phyloP scores from a whole-genome alignment of 768 basidiomycete genomes.

The Myochromella boudieri region DNA sequence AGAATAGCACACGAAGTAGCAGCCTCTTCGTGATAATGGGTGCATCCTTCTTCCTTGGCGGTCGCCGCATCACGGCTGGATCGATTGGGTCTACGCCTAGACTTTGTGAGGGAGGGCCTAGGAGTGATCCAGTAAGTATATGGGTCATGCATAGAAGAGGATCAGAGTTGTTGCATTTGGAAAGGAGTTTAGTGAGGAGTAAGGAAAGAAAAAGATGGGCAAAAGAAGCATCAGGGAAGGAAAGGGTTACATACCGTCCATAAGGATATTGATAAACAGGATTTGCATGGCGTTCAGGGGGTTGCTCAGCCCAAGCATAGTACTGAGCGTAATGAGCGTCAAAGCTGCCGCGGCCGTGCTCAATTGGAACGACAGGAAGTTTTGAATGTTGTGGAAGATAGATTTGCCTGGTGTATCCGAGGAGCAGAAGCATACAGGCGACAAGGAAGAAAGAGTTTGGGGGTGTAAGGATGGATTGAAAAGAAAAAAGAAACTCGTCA shows the following conservation, averaged over 20 bases:
- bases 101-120: conserved; percentile 93
- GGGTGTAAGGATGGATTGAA: too few relatives aligned
- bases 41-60: conserved; percentile 90
- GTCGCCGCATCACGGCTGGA: conserved; percentile 87
- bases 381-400: conserved; percentile 98
- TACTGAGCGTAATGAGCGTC: conserved; percentile 93
- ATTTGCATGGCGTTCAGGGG: conserved; percentile 99
- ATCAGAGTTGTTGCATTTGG: too few relatives aligned
- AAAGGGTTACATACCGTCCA: conserved; percentile 74
- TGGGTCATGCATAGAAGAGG: too few relatives aligned
- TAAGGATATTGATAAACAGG: conserved; percentile 97
- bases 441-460: too few relatives aligned
- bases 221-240: too few relatives aligned
- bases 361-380: conserved; percentile 95
- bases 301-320: conserved; percentile 84
- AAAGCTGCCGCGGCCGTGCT: conserved; percentile 97
- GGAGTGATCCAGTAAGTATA: not conserved
- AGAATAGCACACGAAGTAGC: conserved; percentile 83
- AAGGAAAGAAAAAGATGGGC: conserved; percentile 10
- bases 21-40: conserved; percentile 79
- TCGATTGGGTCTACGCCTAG: conserved; percentile 97
- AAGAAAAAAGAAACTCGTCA: not conserved
- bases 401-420: conserved; percentile 74
- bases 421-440: conserved; percentile 4
- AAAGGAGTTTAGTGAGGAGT: too few relatives aligned